These are phyloP conservation scores for Phycomyces blakesleeanus DNA, from an alignment of 192 early-diverging fungal species.

Conservation along the genomic window DNA sequence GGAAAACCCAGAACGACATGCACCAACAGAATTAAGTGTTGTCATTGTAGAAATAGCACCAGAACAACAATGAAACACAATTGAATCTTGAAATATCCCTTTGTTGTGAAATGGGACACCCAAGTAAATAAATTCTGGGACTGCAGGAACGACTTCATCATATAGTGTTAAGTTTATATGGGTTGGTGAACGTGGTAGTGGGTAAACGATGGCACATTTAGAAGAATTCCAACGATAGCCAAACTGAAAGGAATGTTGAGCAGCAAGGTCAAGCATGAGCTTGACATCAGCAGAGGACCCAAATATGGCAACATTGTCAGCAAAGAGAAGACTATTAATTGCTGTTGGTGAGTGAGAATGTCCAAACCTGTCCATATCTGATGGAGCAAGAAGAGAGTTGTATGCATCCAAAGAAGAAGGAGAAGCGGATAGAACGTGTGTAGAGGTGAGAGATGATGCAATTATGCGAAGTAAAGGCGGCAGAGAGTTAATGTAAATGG, in stretches of 20 bases:
- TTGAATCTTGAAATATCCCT: neutral
- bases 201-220: constrained; percentile 9
- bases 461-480: too few relatives aligned
- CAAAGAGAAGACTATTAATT: constrained; percentile 17
- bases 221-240: constrained; percentile 21
- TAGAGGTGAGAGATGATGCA: too few relatives aligned
- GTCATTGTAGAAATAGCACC: neutral
- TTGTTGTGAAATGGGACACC: too few relatives aligned
- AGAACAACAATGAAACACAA: neutral
- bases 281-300: neutral
- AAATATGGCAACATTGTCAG: constrained; percentile 14
- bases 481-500: too few relatives aligned
- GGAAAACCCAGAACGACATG: too few relatives aligned
- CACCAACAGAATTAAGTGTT: neutral
- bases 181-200: neutral
- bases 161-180: neutral
- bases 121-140: too few relatives aligned
- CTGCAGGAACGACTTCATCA: neutral
- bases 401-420: too few relatives aligned
- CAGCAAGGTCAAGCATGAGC: constrained; percentile 5
- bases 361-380: too few relatives aligned
- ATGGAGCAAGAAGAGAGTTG: too few relatives aligned
- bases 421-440: too few relatives aligned
- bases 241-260: neutral
- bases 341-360: too few relatives aligned